These are phyloP conservation scores for Colletotrichum cereale DNA, from an alignment of 2,329 filamentous ascomycete species.

Conservation along the genomic window DNA sequence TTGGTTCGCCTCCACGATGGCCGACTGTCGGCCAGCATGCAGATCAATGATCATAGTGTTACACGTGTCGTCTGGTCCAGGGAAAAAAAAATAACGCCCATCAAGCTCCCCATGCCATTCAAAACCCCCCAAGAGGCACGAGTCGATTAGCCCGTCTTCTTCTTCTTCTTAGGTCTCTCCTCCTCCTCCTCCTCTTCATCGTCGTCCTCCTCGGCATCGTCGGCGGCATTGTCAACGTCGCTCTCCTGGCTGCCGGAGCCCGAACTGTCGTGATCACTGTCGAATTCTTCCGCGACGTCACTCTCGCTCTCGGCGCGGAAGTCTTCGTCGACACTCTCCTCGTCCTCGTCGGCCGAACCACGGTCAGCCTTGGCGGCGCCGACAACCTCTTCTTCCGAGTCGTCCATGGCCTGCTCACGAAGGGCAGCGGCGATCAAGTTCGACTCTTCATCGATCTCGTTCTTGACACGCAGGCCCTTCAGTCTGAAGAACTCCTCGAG, in stretches of 20 bases:
- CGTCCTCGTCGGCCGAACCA: constrained; percentile 94
- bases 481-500: constrained; percentile 98
- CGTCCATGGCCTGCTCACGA: constrained; percentile 84
- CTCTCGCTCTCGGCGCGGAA: constrained; percentile 93
- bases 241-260: constrained; percentile 74
- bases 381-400: constrained; percentile 85
- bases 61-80: constrained; percentile 20
- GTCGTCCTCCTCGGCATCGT: constrained; percentile 57
- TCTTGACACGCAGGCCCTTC: constrained; percentile 95
- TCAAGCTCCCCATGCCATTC: constrained; percentile 6
- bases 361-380: constrained; percentile 76
- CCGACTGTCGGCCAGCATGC: constrained; percentile 12
- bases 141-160: constrained; percentile 49
- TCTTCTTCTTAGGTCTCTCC: constrained; percentile 65
- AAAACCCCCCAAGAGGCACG: background rate
- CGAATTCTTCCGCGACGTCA: constrained; percentile 96
- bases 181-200: constrained; percentile 61
- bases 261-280: constrained; percentile 90
- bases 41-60: constrained; percentile 25
- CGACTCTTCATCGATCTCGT: constrained; percentile 97
- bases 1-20: constrained; percentile 12
- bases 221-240: constrained; percentile 65
- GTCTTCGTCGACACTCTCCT: constrained; percentile 95
- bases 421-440: constrained; percentile 84
- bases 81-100: constrained; percentile 27